These are phyloP conservation scores for Aspergillus fischeri DNA, from an alignment of 2,329 filamentous ascomycete species.

Conservation along the genomic window DNA sequence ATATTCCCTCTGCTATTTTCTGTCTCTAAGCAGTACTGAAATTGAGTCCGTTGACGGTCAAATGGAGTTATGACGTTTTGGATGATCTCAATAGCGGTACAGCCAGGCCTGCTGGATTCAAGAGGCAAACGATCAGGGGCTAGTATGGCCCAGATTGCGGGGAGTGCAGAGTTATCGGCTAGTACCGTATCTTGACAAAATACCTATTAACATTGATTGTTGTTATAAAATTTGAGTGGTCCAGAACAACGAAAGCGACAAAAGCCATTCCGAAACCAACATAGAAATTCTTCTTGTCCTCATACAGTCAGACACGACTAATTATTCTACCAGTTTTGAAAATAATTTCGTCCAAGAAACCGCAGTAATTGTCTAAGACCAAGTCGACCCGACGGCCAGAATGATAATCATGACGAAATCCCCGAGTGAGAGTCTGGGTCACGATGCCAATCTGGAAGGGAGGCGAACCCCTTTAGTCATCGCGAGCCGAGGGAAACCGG, in stretches of 20 bases:
- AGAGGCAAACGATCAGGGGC: background rate
- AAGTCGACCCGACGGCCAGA: background rate
- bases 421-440: background rate
- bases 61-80: background rate
- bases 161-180: background rate
- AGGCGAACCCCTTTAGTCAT: conserved; percentile 12
- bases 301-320: background rate
- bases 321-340: background rate
- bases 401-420: background rate
- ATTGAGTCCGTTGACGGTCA: background rate
- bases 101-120: background rate
- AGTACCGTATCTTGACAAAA: background rate
- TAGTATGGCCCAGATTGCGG: background rate
- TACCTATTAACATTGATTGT: background rate
- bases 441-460: background rate
- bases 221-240: background rate
- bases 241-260: background rate
- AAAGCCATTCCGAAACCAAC: background rate
- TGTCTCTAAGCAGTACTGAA: background rate
- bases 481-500: conserved; percentile 15
- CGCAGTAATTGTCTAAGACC: background rate
- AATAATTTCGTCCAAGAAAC: no score
- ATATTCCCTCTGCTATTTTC: background rate
- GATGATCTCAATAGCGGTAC: background rate
- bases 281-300: background rate